Conservation (phyloP, 495 filamentous ascomycete species). For the Cercophora sp. region DNA sequence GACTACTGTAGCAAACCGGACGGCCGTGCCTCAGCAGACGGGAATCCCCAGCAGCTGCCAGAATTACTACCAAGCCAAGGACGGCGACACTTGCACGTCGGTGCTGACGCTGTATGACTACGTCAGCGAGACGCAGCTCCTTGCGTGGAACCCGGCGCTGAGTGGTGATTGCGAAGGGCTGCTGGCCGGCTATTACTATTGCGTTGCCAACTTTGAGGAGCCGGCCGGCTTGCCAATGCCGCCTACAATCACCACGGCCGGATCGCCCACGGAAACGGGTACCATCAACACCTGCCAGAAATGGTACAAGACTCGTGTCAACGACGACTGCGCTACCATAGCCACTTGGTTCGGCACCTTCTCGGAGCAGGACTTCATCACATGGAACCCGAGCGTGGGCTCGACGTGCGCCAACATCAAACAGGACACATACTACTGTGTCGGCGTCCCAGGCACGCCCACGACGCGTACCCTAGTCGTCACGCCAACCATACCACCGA, state of each 20-base stretch:
- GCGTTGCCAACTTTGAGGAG: constrained; percentile 5
- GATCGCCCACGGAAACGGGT: background rate
- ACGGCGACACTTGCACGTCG: constrained; percentile 14
- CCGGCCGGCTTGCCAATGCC: background rate
- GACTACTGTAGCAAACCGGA: background rate
- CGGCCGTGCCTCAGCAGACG: constrained; percentile 3
- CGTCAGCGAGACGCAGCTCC: constrained; percentile 11
- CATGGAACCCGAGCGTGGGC: constrained; percentile 23
- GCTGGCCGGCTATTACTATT: constrained; percentile 13
- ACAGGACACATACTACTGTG: constrained; percentile 24
- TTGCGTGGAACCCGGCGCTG: constrained; percentile 19
- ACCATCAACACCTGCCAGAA: background rate
- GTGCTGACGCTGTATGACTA: background rate
- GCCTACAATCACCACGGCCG: constrained; percentile 5
- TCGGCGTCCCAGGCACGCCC: constrained; percentile 20
- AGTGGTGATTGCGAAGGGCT: constrained; percentile 16
- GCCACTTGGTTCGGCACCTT: constrained; percentile 20
- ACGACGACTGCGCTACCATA: constrained; percentile 23
- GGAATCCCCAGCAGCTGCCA: background rate
- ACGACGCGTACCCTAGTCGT: constrained; percentile 9
- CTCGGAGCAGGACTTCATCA: constrained; percentile 15
- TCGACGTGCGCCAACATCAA: constrained; percentile 12
- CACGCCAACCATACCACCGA: background rate
- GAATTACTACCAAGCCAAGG: constrained; percentile 7
- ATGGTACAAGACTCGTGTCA: constrained; percentile 13